Evolutionary conservation across 371 early-diverging fungal species (phyloP), one percentile per base, ranked within the genome.

Genomic region (Mucor saturninus): DNA sequence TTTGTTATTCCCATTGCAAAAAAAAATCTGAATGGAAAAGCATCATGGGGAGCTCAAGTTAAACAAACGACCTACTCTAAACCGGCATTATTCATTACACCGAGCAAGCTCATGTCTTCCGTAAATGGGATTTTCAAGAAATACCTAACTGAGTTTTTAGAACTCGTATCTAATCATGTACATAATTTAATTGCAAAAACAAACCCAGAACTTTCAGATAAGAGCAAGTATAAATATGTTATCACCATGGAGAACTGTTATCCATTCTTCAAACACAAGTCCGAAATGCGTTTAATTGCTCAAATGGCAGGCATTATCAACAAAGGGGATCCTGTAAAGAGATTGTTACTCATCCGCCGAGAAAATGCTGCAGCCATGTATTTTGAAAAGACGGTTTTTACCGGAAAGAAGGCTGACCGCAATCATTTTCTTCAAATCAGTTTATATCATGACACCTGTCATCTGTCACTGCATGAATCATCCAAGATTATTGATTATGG

Each of bases 211-310:
- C 30, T 29, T 5, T 9, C 38, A 3, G 14, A 62, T 5, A 39
- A n/a, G 11, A n/a, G 14, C 8, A 56, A 42, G 29, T 56, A 40
- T 15, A 38, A 56, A 62, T 62, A 50, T 39, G 48, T 56, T 26
- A 50, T 62, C 8, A 62, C 63, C 56, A 62, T 62, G 63, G 63
- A 62, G 32, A 62, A 62, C 28, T 48, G 63, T 11, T 62, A 56
- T 31, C 38, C 30, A 13, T 62, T 62, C 26, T 62, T 56, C 15
- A 29, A 55, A 11, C 30, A 37, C 42, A 62, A 62, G 30, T 40
- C 40, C 3, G 43, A 56, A 4, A 56, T 62, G 56, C 56, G 63
- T 9, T 5, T 26, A 40, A 50, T 56, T 37, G 62, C 63, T 31
- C 13, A 49, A 11, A 13, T 37, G 5, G 55, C 49, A 6, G 56